Evolutionary conservation across 495 filamentous ascomycete species (phyloP).

Genomic region (Hyaloscypha bicolor): DNA sequence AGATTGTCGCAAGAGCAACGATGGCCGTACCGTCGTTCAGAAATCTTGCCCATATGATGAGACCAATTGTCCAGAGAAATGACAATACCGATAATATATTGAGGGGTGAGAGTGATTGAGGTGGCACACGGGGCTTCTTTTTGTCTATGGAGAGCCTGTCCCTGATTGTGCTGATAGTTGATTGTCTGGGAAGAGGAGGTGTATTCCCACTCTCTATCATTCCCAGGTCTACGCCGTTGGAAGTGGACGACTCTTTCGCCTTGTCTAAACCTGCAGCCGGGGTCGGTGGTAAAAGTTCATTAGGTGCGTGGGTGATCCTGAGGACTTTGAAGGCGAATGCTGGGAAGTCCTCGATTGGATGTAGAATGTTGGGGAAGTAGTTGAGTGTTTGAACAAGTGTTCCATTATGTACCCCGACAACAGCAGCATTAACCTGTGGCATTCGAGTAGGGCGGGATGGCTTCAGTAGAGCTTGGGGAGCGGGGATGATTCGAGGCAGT

Average conservation of each 20-base stretch:
- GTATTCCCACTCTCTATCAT: conserved; percentile 9
- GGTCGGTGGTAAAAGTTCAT: conserved; percentile 1
- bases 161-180: conserved; percentile 41
- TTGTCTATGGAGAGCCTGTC: conserved; percentile 28
- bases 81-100: conserved; percentile 55
- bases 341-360: conserved; percentile 51
- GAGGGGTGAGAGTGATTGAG: conserved; percentile 48
- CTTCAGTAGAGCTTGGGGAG: conserved; percentile 64
- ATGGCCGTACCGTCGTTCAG: conserved; percentile 58
- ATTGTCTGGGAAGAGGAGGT: conserved; percentile 19
- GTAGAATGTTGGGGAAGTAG: conserved; percentile 64
- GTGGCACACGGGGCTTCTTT: conserved; percentile 45
- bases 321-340: conserved; percentile 50
- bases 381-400: conserved; percentile 55
- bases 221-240: conserved; percentile 8
- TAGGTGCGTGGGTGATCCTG: conserved; percentile 45
- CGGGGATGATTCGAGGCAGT: conserved; percentile 66
- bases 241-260: neutral
- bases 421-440: conserved; percentile 52
- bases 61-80: conserved; percentile 47
- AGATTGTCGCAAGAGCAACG: conserved; percentile 48
- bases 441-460: conserved; percentile 58
- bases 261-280: neutral
- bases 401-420: conserved; percentile 61
- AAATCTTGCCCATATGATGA: conserved; percentile 45